These are phyloP conservation scores for Starmera quercuum DNA, from an alignment of 805 yeast species.

Conservation along the genomic window DNA sequence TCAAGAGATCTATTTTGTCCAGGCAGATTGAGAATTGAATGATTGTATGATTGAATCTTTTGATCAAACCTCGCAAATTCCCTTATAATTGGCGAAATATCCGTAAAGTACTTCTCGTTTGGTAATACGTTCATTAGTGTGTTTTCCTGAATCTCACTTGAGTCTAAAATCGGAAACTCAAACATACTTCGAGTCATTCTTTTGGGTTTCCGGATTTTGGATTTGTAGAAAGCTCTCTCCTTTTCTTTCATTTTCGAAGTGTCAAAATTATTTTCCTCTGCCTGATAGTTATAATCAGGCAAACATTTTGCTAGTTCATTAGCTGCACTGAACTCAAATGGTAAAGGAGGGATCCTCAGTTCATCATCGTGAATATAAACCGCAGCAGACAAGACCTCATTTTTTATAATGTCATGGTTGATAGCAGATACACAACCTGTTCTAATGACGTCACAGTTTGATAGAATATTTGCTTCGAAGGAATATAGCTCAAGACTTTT, in stretches of 20 bases:
- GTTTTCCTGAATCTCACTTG: slow-evolving; percentile 5
- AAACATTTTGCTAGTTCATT: slow-evolving; percentile 3
- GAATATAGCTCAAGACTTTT: slow-evolving; percentile 1
- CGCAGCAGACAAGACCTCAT: slow-evolving; percentile 28
- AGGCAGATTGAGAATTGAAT: no score
- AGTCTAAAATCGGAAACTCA: slow-evolving; percentile 1
- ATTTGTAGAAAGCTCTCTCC: slow-evolving; percentile 8
- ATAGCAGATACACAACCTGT: slow-evolving; percentile 7
- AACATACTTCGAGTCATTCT: slow-evolving; percentile 11
- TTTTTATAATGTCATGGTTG: slow-evolving; percentile 6
- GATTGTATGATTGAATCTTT: background rate
- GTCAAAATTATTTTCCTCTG: background rate
- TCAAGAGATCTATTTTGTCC: no score
- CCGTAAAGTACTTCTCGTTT: slow-evolving; percentile 5
- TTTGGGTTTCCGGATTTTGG: slow-evolving; percentile 8
- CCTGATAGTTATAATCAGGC: slow-evolving; percentile 3
- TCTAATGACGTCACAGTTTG: slow-evolving; percentile 9
- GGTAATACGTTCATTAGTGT: slow-evolving; percentile 11
- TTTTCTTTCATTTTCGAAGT: slow-evolving; percentile 1
- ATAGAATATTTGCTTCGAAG: slow-evolving; percentile 4
- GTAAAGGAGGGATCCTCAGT: slow-evolving; percentile 23
- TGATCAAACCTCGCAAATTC: slow-evolving; percentile 15
- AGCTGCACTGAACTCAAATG: slow-evolving; percentile 33
- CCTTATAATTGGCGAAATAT: slow-evolving; percentile 17
- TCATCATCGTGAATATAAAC: slow-evolving; percentile 23